Evolutionary conservation across 2,329 filamentous ascomycete genomes (phyloP).

Genomic region (Alternaria angustiovoidea): DNA sequence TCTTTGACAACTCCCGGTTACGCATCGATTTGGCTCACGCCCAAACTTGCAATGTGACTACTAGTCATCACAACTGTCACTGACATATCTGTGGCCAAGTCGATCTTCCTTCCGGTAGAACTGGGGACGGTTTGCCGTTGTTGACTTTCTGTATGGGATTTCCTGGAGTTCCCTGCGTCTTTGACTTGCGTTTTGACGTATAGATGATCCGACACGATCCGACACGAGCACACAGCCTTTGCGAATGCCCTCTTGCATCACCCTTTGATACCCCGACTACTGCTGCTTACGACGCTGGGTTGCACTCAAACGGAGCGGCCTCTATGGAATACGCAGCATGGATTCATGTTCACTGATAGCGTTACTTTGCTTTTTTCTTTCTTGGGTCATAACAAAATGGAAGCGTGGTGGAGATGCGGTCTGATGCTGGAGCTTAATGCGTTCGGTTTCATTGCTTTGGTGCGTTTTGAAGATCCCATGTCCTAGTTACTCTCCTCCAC

Average conservation of each 20-base stretch:
- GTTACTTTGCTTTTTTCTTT: not conserved
- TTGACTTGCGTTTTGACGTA: not conserved
- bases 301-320: no score
- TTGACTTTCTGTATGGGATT: not conserved
- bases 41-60: constrained; percentile 11
- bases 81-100: constrained; percentile 4
- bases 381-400: not conserved
- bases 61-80: constrained; percentile 11
- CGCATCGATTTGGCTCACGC: constrained; percentile 25
- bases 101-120: not conserved
- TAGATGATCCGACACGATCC: not conserved
- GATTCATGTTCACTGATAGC: not conserved
- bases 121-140: constrained; percentile 6
- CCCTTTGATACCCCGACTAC: not conserved
- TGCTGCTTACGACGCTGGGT: not conserved
- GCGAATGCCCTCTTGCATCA: not conserved
- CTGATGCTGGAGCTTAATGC: not conserved
- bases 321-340: not conserved
- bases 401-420: not conserved
- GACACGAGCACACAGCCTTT: not conserved
- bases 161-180: not conserved
- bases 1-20: not conserved
- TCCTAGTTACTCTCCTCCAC: not conserved
- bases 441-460: not conserved
- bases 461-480: not conserved